Percentiles rank a stretch among this genome's conserved stretches.
Conservation (phyloP, 441 rosid genomes). For the Adansonia gregorii region DNA sequence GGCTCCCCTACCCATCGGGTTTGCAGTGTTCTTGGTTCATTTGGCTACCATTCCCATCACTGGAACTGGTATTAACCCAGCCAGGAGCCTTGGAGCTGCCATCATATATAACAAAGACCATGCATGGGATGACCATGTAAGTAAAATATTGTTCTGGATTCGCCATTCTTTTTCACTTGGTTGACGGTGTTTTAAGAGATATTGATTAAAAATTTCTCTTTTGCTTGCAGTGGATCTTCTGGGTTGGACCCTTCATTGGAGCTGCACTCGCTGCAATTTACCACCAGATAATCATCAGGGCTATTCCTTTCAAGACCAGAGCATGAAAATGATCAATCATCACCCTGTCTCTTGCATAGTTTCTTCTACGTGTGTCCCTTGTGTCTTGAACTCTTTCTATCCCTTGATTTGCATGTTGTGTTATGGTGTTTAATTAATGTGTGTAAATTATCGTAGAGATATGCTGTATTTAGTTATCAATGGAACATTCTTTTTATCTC, state of each 20-base stretch:
- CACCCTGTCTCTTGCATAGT: not conserved
- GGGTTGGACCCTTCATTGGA: slow-evolving; percentile 94
- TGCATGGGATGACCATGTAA: slow-evolving; percentile 77
- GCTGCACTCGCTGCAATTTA: slow-evolving; percentile 91
- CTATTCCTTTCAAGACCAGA: slow-evolving; percentile 81
- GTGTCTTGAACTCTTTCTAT: slow-evolving; percentile 3
- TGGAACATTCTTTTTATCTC: slow-evolving; percentile 28
- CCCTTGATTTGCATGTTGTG: slow-evolving; percentile 30
- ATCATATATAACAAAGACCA: slow-evolving; percentile 63
- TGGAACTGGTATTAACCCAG: slow-evolving; percentile 89
- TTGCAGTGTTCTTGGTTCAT: slow-evolving; percentile 89
- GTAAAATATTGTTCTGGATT: not conserved
- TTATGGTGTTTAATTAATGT: slow-evolving; percentile 4
- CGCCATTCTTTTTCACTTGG: not conserved
- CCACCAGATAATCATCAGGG: slow-evolving; percentile 87
- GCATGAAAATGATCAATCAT: slow-evolving; percentile 30
- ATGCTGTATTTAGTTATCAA: not conserved
- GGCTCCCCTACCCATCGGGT: slow-evolving; percentile 93
- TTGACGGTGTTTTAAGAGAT: not conserved
- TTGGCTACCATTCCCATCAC: slow-evolving; percentile 88
- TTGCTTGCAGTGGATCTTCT: slow-evolving; percentile 77
- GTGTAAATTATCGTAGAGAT: slow-evolving; percentile 40
- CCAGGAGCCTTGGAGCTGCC: slow-evolving; percentile 95
- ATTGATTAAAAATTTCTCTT: not conserved
- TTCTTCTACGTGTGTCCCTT: slow-evolving; percentile 14